Percentiles rank a stretch among this genome's conserved stretches.
Conservation (phyloP, 2,329 filamentous ascomycete species). For the Aspergillus sp. region DNA sequence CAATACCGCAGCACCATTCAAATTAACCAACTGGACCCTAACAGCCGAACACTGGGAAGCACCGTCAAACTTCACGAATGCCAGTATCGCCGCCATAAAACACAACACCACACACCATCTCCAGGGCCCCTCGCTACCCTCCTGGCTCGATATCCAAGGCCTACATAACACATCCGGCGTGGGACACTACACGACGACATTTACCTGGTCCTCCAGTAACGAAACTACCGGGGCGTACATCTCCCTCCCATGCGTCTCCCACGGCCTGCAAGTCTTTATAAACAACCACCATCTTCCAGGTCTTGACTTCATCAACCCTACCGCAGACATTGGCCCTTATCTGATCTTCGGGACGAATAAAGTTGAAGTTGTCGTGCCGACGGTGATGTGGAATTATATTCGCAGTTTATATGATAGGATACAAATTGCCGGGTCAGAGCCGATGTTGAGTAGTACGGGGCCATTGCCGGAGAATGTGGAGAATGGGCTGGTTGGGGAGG, state of each 20-base stretch:
- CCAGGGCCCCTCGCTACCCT: conserved; percentile 5
- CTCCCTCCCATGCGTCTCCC: conserved; percentile 8
- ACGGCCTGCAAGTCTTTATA: conserved; percentile 9
- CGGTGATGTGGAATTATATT: conserved; percentile 16
- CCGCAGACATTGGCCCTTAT: conserved; percentile 8
- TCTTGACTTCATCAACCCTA: conserved; percentile 11
- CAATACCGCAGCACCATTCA: conserved; percentile 1
- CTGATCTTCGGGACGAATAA: conserved; percentile 5
- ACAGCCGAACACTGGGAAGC: conserved; percentile 16
- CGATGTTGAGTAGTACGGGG: background rate
- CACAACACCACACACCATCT: conserved; percentile 17
- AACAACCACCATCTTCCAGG: conserved; percentile 11
- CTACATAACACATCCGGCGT: conserved; percentile 13
- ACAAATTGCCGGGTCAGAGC: background rate
- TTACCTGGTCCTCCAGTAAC: conserved; percentile 8
- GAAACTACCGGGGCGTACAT: conserved; percentile 14
- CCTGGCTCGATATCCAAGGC: conserved; percentile 13
- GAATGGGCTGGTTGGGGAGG: conserved; percentile 10
- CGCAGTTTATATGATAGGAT: conserved; percentile 9
- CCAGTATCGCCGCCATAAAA: conserved; percentile 8
- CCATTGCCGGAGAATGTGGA: conserved; percentile 5
- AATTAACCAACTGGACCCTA: conserved; percentile 9
- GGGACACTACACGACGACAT: conserved; percentile 13
- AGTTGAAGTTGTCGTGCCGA: conserved; percentile 11
- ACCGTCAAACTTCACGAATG: conserved; percentile 13